Conservation (phyloP, 345 rosid genomes). For the Dovyalis caffra region DNA sequence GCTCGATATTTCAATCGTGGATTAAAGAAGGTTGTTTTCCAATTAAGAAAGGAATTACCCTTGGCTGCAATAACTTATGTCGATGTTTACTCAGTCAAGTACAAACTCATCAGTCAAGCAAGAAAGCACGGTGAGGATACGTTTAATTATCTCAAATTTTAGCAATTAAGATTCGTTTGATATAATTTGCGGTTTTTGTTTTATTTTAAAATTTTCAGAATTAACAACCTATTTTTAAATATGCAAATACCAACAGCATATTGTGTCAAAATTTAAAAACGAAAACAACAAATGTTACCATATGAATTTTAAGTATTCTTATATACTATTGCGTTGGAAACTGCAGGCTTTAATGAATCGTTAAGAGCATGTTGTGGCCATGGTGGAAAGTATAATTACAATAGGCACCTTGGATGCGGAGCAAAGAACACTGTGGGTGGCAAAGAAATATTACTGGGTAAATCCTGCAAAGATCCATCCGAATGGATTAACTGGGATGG, state of each 20-base stretch:
- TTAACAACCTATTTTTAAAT: too few relatives aligned
- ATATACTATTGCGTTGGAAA: too few relatives aligned
- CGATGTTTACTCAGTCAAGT: constrained; percentile 58
- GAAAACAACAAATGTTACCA: too few relatives aligned
- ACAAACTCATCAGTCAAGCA: constrained; percentile 50
- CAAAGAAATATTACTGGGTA: constrained; percentile 48
- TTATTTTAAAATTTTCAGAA: too few relatives aligned
- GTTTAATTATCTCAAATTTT: too few relatives aligned
- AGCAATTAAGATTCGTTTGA: too few relatives aligned
- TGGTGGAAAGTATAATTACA: constrained; percentile 77
- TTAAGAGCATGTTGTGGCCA: constrained; percentile 71
- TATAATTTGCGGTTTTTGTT: background rate
- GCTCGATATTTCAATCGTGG: constrained; percentile 48
- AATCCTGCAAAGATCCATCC: constrained; percentile 45
- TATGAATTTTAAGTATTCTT: too few relatives aligned
- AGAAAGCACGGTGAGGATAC: constrained; percentile 42
- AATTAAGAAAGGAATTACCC: constrained; percentile 52
- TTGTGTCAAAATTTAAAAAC: too few relatives aligned
- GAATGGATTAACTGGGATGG: constrained; percentile 50
- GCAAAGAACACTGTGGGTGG: constrained; percentile 38
- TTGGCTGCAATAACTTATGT: constrained; percentile 58
- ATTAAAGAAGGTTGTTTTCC: constrained; percentile 36
- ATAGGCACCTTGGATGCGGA: constrained; percentile 53
- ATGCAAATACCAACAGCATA: too few relatives aligned
- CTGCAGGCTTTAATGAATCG: constrained; percentile 57